A percentile compares a stretch with the other conserved stretches of the same genome.
Conservation (phyloP, 2,329 filamentous ascomycete species). For the Moelleriella libera region DNA sequence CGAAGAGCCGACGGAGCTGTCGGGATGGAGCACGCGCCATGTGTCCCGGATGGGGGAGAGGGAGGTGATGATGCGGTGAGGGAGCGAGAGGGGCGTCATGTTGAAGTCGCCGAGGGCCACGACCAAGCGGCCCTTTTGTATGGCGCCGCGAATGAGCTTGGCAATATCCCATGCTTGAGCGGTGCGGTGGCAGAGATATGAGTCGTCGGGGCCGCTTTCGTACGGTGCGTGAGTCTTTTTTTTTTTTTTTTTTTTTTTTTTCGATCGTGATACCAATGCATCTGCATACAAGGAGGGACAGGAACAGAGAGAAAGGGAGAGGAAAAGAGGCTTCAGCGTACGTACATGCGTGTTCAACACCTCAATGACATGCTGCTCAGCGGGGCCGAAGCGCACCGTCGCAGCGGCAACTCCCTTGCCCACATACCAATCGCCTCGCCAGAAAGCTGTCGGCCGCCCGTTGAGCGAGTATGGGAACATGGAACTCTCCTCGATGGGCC, state of each 20-base stretch:
- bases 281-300: no score
- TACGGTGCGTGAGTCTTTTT: slow-evolving; percentile 69
- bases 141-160: slow-evolving; percentile 72
- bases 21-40: slow-evolving; percentile 74
- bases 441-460: slow-evolving; percentile 86
- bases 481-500: slow-evolving; percentile 80
- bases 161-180: slow-evolving; percentile 92
- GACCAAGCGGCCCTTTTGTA: slow-evolving; percentile 68
- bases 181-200: slow-evolving; percentile 79
- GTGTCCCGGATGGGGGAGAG: slow-evolving; percentile 67
- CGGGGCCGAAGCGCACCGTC: slow-evolving; percentile 56
- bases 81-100: slow-evolving; percentile 78
- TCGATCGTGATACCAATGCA: no score
- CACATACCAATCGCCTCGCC: slow-evolving; percentile 89
- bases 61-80: slow-evolving; percentile 68
- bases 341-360: slow-evolving; percentile 84
- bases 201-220: slow-evolving; percentile 63
- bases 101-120: slow-evolving; percentile 91
- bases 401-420: slow-evolving; percentile 88
- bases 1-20: slow-evolving; percentile 66
- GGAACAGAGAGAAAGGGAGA: no score
- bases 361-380: slow-evolving; percentile 55
- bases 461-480: slow-evolving; percentile 87
- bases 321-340: no score
- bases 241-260: neutral